Evolutionary conservation across 2,329 filamentous ascomycete genomes (phyloP), one percentile per base, ranked within the genome.

Genomic region (Hymenoscyphus salicellus): DNA sequence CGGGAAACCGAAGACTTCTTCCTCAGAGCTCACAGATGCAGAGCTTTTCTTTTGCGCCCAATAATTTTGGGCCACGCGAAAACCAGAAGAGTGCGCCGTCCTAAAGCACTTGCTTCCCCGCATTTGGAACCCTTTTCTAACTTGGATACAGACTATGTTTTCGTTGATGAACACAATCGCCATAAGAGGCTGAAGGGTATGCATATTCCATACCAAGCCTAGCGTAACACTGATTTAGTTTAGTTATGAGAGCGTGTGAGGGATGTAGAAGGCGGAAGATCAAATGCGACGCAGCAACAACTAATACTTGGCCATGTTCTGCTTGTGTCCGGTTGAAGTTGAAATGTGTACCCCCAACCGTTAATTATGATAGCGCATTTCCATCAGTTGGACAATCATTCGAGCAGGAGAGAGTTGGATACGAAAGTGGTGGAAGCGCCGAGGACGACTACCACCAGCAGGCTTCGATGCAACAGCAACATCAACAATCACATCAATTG

Each of bases 141-240:
- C 71, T 64, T 70, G 68, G 20, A 62, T 68, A 62, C 75, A 96
- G 93, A 97, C 78, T 98, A 97, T 90, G 95, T 98, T 73, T 98
- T 98, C 76, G 95, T 98, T 64, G 94, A 98, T 78, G 94, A 98
- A 78, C 95, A 98, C 79, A 98, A 98, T 81, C 90, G 95, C 69
- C 95, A 98, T 79, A 98, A 98, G 80, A 87, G 94, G 72, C 82
- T 98, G 68, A 98, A 98, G 84, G 92, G 92, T 95, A 85, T 71
- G 69, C 52, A 55, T 38, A 38, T 14, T 46, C n/a, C 55, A 38
- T 59, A 32, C 2, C 5, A 28, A 32, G 32, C 26, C 55, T 30
- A 11, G 55, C 41, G n/a, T 52, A 36, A 23, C 66, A 58, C 70
- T 75, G 60, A 75, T 60, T n/a, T 14, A 32, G 8, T 41, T n/a